Evolutionary conservation across 352 stramenopile genomes (phyloP).

Genomic region (Stephanocyclus meneghinianus): DNA sequence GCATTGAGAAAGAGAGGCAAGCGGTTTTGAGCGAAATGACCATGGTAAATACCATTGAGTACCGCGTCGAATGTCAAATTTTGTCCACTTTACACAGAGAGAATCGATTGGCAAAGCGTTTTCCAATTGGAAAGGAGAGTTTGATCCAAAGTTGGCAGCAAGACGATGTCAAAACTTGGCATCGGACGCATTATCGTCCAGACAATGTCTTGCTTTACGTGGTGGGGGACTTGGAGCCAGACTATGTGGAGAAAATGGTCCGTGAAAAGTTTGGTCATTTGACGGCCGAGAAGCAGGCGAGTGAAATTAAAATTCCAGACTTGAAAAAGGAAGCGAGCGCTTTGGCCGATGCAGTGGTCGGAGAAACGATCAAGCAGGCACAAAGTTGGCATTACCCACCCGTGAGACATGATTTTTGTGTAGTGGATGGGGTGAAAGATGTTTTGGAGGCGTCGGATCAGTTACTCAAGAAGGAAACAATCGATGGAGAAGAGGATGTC

Average conservation of each 20-base stretch:
- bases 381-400: slow-evolving; percentile 87
- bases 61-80: slow-evolving; percentile 89
- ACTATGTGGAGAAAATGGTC: slow-evolving; percentile 81
- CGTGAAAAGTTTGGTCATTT: slow-evolving; percentile 86
- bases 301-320: slow-evolving; percentile 67
- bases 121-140: slow-evolving; percentile 86
- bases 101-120: slow-evolving; percentile 86
- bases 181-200: slow-evolving; percentile 87
- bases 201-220: slow-evolving; percentile 88
- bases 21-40: slow-evolving; percentile 87
- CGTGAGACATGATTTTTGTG: slow-evolving; percentile 85
- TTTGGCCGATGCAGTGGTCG: slow-evolving; percentile 73
- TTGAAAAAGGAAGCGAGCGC: slow-evolving; percentile 59
- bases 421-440: slow-evolving; percentile 54
- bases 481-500: slow-evolving; percentile 38
- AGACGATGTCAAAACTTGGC: slow-evolving; percentile 86
- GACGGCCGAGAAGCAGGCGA: slow-evolving; percentile 74
- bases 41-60: slow-evolving; percentile 90
- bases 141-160: slow-evolving; percentile 82
- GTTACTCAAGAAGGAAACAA: slow-evolving; percentile 40
- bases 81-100: slow-evolving; percentile 85
- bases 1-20: slow-evolving; percentile 88
- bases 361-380: slow-evolving; percentile 78
- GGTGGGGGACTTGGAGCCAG: slow-evolving; percentile 84
- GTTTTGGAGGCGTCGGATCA: slow-evolving; percentile 39